Evolutionary conservation across 257 asterid species (phyloP), one percentile per base, ranked within the genome.

Genomic region (Petrea volubilis): DNA sequence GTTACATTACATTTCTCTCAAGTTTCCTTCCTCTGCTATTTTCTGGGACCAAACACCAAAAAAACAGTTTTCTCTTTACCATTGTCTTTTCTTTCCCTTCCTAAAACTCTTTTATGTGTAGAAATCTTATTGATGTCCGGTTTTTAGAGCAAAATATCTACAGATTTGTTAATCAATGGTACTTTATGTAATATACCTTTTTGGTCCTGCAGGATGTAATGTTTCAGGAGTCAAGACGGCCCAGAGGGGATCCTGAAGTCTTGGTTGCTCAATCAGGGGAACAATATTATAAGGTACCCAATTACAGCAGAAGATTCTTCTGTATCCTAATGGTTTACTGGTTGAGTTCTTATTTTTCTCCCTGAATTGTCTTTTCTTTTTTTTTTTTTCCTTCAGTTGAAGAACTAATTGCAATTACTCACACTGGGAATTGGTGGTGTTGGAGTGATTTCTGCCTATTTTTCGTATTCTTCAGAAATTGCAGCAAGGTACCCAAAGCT

Each of bases 261-360:
- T 82, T 94, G 84, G 97, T 96, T 43, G 96, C 96, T 67, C 83
- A 77, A 77, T 91, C 97, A 12, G 84, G 89, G 76, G 97, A 87
- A 77, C 96, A 91, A 57, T 94, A 94, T 68, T 78, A 67, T 73
- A 86, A 94, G 97, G 98, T 91, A 38, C 33, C 67, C 55, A 9
- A 21, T 63, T 5, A 23, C 29, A 11, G 13, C 25, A 28, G 18
- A 15, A 14, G 31, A 33, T 46, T 43, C 44, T 51, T 23, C 59
- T 46, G 23, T 43, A 56, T 28, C 40, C 55, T 34, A 40, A 15
- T 27, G 21, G 57, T 33, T 51, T 57, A 12, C 24, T 17, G 62
- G 58, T 51, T 46, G 58, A 31, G 38, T 34, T 60, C 53, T 53
- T 28, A 41, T 47, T n/a, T 72, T 64, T 59, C 9, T 33, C 38